phyloP scores from a whole-genome alignment of 2,329 filamentous ascomycete genomes.

The Xylariaceae sp. region DNA sequence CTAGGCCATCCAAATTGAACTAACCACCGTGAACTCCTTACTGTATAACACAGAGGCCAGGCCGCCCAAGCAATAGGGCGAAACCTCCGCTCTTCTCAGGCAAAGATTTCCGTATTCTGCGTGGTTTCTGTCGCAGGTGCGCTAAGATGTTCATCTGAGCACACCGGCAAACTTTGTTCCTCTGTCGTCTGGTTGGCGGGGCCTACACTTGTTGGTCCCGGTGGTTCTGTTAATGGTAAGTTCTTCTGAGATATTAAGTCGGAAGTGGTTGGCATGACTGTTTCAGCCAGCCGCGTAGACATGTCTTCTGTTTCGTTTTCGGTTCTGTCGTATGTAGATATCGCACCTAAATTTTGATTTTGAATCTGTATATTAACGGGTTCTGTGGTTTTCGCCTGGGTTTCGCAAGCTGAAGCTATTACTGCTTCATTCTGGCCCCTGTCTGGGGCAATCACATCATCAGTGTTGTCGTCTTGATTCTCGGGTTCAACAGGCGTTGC shows the following conservation, averaged over 20 bases:
- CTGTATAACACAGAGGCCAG: slow-evolving; percentile 8
- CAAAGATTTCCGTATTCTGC: slow-evolving; percentile 26
- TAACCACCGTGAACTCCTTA: slow-evolving; percentile 13
- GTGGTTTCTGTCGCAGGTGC: slow-evolving; percentile 22
- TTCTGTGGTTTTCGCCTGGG: slow-evolving; percentile 12
- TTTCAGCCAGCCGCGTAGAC: slow-evolving; percentile 34
- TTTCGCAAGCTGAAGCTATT: slow-evolving; percentile 1
- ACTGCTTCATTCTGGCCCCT: background rate
- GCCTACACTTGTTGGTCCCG: slow-evolving; percentile 32
- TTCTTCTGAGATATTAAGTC: slow-evolving; percentile 24
- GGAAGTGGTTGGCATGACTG: slow-evolving; percentile 10
- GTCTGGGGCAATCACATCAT: background rate
- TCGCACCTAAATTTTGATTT: slow-evolving; percentile 13
- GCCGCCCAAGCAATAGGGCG: background rate
- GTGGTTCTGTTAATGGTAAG: slow-evolving; percentile 12
- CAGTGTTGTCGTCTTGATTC: slow-evolving; percentile 5
- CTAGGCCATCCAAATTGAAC: slow-evolving; percentile 3
- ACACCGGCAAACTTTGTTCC: slow-evolving; percentile 27
- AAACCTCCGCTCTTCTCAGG: slow-evolving; percentile 11
- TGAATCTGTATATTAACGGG: slow-evolving; percentile 2
- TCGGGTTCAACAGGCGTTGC: slow-evolving; percentile 2
- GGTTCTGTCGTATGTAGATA: slow-evolving; percentile 32
- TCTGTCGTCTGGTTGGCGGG: slow-evolving; percentile 26
- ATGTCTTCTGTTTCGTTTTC: slow-evolving; percentile 15
- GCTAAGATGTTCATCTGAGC: slow-evolving; percentile 34